Conservation (phyloP, 208 protist species). For the Crithidia thermophila region DNA sequence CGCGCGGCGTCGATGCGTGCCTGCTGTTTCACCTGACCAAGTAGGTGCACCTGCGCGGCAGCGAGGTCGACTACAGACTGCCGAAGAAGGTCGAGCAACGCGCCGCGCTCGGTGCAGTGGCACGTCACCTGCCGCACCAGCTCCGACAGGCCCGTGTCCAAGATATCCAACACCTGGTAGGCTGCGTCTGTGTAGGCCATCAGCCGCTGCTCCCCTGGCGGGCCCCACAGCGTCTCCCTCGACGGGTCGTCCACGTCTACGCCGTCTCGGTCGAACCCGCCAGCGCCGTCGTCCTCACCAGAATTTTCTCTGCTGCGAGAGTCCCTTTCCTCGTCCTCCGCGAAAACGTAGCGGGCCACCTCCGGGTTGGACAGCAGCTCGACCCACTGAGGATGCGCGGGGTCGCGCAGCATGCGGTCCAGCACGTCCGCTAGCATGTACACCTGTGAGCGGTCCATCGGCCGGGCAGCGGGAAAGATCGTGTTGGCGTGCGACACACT, state of each 20-base stretch:
- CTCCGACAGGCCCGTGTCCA: conserved; percentile 81
- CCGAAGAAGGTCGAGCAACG: conserved; percentile 76
- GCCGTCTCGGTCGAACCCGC: not conserved
- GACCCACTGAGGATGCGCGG: conserved; percentile 48
- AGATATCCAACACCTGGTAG: conserved; percentile 52
- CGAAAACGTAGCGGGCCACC: conserved; percentile 60
- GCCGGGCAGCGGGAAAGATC: conserved; percentile 68
- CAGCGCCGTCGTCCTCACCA: too few species aligned
- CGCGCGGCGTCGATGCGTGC: conserved; percentile 19
- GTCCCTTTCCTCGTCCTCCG: conserved; percentile 11
- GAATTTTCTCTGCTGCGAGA: not conserved
- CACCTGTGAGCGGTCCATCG: conserved; percentile 77
- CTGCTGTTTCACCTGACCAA: conserved; percentile 68
- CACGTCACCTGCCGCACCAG: conserved; percentile 69
- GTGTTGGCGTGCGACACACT: not conserved
- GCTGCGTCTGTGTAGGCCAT: conserved; percentile 67
- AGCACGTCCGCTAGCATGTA: conserved; percentile 83
- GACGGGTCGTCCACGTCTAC: conserved; percentile 20
- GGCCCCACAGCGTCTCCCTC: conserved; percentile 30
- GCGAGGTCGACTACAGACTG: conserved; percentile 72
- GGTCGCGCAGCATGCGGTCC: conserved; percentile 75
- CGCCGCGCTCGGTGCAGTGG: conserved; percentile 79
- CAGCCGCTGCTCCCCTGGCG: conserved; percentile 49
- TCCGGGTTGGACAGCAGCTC: conserved; percentile 57
- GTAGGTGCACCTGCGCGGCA: conserved; percentile 54